phyloP scores from a whole-genome alignment of 768 basidiomycete species.

The Tephrocybe sp. region DNA sequence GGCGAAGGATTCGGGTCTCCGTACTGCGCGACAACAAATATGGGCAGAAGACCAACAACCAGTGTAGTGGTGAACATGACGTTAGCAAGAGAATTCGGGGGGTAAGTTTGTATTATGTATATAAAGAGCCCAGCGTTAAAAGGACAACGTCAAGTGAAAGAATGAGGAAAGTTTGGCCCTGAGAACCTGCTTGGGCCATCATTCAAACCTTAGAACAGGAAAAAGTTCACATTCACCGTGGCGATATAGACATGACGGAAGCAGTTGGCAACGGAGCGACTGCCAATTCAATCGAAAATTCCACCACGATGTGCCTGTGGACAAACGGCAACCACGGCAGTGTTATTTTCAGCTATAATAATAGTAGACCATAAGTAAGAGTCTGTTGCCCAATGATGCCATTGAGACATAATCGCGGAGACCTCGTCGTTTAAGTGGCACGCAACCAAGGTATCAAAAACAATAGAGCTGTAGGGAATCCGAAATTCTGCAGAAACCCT shows the following conservation, averaged over 20 bases:
- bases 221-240: constrained; percentile 9
- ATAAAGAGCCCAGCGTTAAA: constrained; percentile 5
- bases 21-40: constrained; percentile 39
- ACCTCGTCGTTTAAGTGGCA: too few species aligned
- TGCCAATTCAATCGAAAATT: background rate
- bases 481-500: too few species aligned
- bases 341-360: too few species aligned
- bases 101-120: constrained; percentile 6
- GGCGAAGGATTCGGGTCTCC: constrained; percentile 22
- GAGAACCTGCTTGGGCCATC: too few species aligned
- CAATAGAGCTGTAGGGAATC: too few species aligned
- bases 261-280: background rate
- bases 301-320: background rate
- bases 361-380: too few species aligned
- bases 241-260: background rate
- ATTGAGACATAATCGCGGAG: too few species aligned
- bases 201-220: constrained; percentile 4
- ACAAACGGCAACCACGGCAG: too few species aligned
- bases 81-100: constrained; percentile 9
- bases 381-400: too few species aligned
- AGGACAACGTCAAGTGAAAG: background rate
- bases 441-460: too few species aligned
- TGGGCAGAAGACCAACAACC: constrained; percentile 28
- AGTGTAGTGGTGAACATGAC: constrained; percentile 29
- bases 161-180: background rate